A percentile compares a stretch with the other conserved stretches of the same genome.
phyloP scores from a whole-genome alignment of 768 basidiomycete species.

The Mycena capillaripes region DNA sequence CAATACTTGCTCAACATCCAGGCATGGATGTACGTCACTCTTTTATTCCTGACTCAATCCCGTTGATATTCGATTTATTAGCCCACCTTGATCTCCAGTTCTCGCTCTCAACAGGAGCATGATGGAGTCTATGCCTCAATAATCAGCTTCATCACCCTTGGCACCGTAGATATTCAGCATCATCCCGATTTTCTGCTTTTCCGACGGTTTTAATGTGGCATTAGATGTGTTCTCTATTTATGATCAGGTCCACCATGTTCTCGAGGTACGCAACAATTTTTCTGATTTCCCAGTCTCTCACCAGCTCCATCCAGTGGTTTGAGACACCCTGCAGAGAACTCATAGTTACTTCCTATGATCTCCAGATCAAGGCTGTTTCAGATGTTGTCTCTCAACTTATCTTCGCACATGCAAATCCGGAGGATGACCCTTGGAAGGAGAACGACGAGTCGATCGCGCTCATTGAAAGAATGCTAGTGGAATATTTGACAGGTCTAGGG shows the following conservation, averaged over 20 bases:
- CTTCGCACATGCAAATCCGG: not conserved
- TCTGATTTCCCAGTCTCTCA: not conserved
- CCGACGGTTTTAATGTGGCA: not conserved
- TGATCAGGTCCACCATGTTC: not conserved
- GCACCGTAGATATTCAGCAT: not conserved
- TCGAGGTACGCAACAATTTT: not conserved
- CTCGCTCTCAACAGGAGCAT: not conserved
- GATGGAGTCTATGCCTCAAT: not conserved
- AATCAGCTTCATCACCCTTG: slow-evolving; percentile 8
- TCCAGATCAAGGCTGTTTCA: not conserved
- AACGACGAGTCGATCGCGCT: not conserved
- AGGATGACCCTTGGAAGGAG: not conserved
- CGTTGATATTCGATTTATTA: not conserved
- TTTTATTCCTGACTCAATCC: no score
- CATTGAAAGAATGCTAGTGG: not conserved
- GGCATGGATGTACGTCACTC: not conserved
- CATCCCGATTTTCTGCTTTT: not conserved
- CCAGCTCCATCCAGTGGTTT: not conserved
- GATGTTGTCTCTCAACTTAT: not conserved
- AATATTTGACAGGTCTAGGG: not conserved
- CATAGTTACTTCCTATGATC: not conserved
- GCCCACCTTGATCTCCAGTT: not conserved
- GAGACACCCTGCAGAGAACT: not conserved
- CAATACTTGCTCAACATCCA: slow-evolving; percentile 10
- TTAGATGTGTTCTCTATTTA: not conserved